These are phyloP conservation scores for Candida easanensis DNA, from an alignment of 805 yeast species.

Conservation along the genomic window DNA sequence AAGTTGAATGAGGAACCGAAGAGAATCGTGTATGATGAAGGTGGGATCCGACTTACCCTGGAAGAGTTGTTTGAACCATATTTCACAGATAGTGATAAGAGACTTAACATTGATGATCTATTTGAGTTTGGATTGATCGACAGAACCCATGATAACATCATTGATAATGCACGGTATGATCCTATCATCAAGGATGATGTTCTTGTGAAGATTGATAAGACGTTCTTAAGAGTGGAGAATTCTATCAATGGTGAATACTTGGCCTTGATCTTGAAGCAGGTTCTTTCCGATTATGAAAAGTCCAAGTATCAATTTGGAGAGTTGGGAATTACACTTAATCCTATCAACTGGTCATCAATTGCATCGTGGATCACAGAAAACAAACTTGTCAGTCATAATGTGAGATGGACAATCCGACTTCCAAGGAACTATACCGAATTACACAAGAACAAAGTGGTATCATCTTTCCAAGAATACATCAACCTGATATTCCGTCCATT, in stretches of 20 bases:
- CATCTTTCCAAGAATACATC: conserved; percentile 31
- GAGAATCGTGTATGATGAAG: conserved; percentile 31
- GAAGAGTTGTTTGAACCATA: conserved; percentile 27
- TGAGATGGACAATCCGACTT: conserved; percentile 37
- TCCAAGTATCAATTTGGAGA: conserved; percentile 39
- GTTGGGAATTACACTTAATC: conserved; percentile 33
- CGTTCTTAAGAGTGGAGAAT: conserved; percentile 36
- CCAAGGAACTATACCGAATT: conserved; percentile 31
- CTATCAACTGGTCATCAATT: conserved; percentile 30
- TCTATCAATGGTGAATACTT: conserved; percentile 37
- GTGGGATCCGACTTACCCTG: conserved; percentile 26
- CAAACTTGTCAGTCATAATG: conserved; percentile 37
- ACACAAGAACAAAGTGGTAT: conserved; percentile 20
- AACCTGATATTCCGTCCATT: conserved; percentile 33
- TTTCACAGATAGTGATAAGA: conserved; percentile 27
- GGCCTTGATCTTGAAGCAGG: conserved; percentile 33
- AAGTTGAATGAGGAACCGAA: conserved; percentile 35
- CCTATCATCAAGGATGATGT: conserved; percentile 26
- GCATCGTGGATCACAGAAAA: conserved; percentile 35
- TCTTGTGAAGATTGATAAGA: conserved; percentile 30
- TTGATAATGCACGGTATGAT: conserved; percentile 23
- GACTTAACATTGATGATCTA: conserved; percentile 29
- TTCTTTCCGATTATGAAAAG: conserved; percentile 33
- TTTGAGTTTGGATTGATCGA: conserved; percentile 30
- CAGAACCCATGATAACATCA: conserved; percentile 20